Evolutionary conservation across 1,284 basidiomycete genomes (phyloP), one percentile per base, ranked within the genome.

Genomic region (Leccinum pachyderme): DNA sequence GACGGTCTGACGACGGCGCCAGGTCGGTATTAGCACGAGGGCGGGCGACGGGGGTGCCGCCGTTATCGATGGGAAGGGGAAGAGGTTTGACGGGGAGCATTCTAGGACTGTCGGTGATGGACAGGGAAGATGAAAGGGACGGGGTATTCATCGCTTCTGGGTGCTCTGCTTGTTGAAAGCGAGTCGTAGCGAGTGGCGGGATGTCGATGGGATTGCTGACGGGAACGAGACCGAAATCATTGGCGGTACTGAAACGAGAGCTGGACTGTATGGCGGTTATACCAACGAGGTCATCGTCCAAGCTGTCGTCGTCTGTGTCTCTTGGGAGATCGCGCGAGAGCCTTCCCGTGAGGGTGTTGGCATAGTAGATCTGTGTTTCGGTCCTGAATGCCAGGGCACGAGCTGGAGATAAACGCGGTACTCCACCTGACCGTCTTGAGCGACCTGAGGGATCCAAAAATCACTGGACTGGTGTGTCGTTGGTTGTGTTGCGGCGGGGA

Each of bases 391-490:
- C 29, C 46, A 47, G 12, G 28, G 25, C 13, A 33, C 4, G 12
- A 15, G 29, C 12, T 24, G n/a, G 18, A 29, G 15, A 31, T 4
- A 27, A 45, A 54, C 29, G n/a, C 25, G 43, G 27, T 32, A 51
- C 51, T 8, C 44, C 13, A 69, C 67, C 67, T 72, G 70, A 57
- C 69, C 70, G 9, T 60, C 58, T 0, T 63, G 52, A 3, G 67
- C 56, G 31, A 69, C 69, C 47, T 72, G 70, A 5, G 67, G 67
- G 27, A 69, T 72, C 67, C 67, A 69, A 28, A 69, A 69, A 29
- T 69, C 67, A 25, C 51, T 59, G 11, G 65, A 57, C 22, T 44
- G 49, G 37, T 59, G 47, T 7, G 59, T 48, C 0, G 54, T 31
- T 6, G 25, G 37, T 28, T 18, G 29, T 15, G 54, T 18, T 25